A percentile compares a stretch with the other conserved stretches of the same genome.
Conservation (phyloP, 768 basidiomycete genomes). For the Rhodosporidiobolus sp. region DNA sequence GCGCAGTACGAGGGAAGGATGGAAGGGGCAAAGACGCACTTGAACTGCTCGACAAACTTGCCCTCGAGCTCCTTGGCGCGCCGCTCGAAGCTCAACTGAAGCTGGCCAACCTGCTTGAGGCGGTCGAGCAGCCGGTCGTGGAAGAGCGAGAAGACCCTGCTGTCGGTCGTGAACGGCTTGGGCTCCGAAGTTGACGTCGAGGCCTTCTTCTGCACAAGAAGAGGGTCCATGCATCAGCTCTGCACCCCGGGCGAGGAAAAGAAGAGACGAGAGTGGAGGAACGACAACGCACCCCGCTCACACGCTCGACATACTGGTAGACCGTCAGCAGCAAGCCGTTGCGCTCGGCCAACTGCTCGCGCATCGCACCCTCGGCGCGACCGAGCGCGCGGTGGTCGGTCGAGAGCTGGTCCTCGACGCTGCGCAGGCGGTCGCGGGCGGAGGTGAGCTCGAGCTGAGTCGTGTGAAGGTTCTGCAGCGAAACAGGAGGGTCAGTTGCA, state of each 20-base stretch:
- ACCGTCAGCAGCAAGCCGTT: conserved; percentile 87
- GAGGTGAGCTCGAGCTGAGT: conserved; percentile 66
- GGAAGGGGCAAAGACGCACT: conserved; percentile 44
- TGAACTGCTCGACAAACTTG: conserved; percentile 66
- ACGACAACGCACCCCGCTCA: conserved; percentile 66
- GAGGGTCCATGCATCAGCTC: neutral
- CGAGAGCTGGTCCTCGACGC: conserved; percentile 71
- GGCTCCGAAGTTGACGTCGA: conserved; percentile 52
- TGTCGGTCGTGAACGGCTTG: conserved; percentile 77
- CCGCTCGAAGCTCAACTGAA: conserved; percentile 82
- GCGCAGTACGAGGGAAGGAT: neutral
- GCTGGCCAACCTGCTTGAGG: conserved; percentile 75
- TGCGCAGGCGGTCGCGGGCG: conserved; percentile 63
- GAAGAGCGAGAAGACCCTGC: conserved; percentile 67
- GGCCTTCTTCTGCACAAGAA: conserved; percentile 1
- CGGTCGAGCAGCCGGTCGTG: conserved; percentile 89
- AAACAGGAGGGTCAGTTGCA: neutral
- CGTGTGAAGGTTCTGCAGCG: conserved; percentile 55
- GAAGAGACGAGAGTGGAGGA: neutral
- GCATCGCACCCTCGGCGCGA: conserved; percentile 70
- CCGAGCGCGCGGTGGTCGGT: conserved; percentile 76
- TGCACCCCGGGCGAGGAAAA: neutral
- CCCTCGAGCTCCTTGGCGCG: conserved; percentile 74
- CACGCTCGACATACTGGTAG: conserved; percentile 92
- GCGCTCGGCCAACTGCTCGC: conserved; percentile 88